Percentiles rank a stretch among this genome's conserved stretches.
phyloP scores from a whole-genome alignment of 2,329 filamentous ascomycete species.

The Cadophora sp. region DNA sequence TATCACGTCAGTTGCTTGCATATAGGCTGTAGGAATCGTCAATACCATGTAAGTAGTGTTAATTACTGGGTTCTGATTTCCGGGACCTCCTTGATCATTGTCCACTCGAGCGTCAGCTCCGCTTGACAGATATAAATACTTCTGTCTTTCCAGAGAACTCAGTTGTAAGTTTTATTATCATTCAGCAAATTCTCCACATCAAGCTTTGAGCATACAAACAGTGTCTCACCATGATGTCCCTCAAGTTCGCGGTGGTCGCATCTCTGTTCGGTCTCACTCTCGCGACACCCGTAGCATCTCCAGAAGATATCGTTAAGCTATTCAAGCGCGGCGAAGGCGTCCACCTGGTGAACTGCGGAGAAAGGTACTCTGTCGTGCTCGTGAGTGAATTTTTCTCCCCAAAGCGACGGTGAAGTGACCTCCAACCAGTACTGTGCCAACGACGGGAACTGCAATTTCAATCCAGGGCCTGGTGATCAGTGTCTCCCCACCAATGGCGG shows the following conservation, averaged over 20 bases:
- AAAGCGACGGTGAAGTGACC: background rate
- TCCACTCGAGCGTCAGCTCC: too few species aligned
- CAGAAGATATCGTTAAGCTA: background rate
- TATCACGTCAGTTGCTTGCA: background rate
- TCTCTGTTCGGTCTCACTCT: background rate
- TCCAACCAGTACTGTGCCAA: constrained; percentile 10
- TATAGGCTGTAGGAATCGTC: background rate
- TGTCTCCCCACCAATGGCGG: background rate
- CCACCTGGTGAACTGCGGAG: constrained; percentile 18
- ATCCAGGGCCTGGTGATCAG: background rate
- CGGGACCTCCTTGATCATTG: background rate
- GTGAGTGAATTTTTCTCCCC: background rate
- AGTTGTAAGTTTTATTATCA: too few species aligned
- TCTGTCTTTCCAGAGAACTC: background rate
- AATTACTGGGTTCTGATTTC: background rate
- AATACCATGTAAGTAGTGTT: background rate
- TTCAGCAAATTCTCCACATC: too few species aligned
- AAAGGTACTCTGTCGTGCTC: constrained; percentile 12
- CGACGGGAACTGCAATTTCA: constrained; percentile 16
- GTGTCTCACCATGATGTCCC: background rate
- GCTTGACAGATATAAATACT: background rate
- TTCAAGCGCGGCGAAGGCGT: constrained; percentile 14
- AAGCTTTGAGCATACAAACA: too few species aligned
- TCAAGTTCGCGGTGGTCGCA: background rate
- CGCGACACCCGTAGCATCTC: background rate